phyloP scores from a whole-genome alignment of 306 rosid genomes.

The Prunus mume region DNA sequence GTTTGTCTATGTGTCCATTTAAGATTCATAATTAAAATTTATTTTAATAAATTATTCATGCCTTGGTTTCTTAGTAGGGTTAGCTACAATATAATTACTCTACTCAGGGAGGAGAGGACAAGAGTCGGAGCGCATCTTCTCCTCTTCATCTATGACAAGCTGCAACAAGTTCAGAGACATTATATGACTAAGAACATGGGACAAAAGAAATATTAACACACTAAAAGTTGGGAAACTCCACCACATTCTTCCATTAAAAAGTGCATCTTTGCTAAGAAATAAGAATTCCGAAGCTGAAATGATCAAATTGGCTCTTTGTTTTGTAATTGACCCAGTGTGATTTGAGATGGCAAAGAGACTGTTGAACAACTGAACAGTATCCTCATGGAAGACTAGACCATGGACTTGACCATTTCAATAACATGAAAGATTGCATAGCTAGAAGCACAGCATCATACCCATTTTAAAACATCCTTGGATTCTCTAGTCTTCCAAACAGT shows the following conservation, averaged over 20 bases:
- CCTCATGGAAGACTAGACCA: neutral
- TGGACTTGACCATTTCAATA: neutral
- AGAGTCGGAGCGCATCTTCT: no score
- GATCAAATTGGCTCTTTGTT: neutral
- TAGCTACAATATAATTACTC: no score
- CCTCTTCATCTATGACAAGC: no score
- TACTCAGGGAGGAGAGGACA: no score
- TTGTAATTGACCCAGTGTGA: neutral
- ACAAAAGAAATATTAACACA: neutral
- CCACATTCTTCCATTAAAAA: neutral
- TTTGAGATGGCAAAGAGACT: neutral
- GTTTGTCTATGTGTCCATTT: no score
- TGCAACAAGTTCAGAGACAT: no score
- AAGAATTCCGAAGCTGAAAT: neutral
- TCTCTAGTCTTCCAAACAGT: neutral
- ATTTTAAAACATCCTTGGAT: neutral
- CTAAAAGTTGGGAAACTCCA: neutral
- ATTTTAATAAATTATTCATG: no score
- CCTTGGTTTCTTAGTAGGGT: no score
- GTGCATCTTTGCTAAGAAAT: neutral
- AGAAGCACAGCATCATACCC: neutral
- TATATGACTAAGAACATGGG: neutral
- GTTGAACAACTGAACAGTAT: neutral
- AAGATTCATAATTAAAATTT: no score
- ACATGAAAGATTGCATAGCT: neutral